Conservation (phyloP, 306 rosid species). For the Gillenia trifoliata region DNA sequence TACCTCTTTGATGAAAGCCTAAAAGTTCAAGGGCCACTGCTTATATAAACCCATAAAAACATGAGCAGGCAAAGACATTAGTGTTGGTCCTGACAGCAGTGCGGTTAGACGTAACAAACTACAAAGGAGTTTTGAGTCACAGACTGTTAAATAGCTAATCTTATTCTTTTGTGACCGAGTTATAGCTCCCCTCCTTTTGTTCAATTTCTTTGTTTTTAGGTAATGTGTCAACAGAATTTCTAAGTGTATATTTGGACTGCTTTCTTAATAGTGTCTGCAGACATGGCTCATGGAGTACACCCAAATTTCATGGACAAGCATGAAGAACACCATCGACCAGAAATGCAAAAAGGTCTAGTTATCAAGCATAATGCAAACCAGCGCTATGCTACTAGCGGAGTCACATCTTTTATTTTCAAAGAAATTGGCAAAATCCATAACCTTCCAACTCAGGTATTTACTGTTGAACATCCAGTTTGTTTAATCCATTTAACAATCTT, state of each 20-base stretch:
- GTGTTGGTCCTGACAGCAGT: not conserved
- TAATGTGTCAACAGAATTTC: conserved; percentile 9
- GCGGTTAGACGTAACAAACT: no score
- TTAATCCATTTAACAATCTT: not conserved
- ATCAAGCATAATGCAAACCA: conserved; percentile 95
- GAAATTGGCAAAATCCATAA: conserved; percentile 75
- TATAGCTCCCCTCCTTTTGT: not conserved
- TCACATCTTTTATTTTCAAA: conserved; percentile 85
- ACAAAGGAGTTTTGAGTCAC: not conserved
- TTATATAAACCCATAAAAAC: not conserved
- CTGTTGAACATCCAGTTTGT: not conserved
- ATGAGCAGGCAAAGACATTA: not conserved
- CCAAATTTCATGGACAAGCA: conserved; percentile 91
- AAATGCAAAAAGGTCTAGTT: conserved; percentile 86
- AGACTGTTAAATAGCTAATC: not conserved
- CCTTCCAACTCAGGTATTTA: conserved; percentile 79
- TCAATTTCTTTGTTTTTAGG: not conserved
- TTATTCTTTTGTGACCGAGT: not conserved
- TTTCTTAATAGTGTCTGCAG: conserved; percentile 77
- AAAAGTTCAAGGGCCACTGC: not conserved
- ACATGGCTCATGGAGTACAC: conserved; percentile 99
- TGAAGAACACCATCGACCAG: conserved; percentile 88
- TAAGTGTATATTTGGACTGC: conserved; percentile 26
- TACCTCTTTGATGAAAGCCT: not conserved
- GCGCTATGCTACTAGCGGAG: conserved; percentile 91